phyloP scores from a whole-genome alignment of 495 filamentous ascomycete genomes.

The Penicillium goetzii region DNA sequence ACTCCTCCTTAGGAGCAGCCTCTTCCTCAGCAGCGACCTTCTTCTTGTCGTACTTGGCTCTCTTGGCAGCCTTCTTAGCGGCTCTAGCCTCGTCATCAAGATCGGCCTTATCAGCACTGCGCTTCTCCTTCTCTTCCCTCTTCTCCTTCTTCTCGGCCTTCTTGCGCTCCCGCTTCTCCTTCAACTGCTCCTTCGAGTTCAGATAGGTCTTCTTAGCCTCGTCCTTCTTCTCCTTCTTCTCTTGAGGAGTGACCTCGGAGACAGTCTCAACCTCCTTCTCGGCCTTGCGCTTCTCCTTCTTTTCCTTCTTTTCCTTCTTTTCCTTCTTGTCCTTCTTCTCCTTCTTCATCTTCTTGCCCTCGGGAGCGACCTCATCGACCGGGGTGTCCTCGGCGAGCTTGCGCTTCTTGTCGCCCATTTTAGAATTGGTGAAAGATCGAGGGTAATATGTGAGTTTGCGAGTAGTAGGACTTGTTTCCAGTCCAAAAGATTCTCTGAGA shows the following conservation, averaged over 20 bases:
- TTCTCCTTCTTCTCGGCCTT: slow-evolving; percentile 21
- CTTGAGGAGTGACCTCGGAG: slow-evolving; percentile 8
- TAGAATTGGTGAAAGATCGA: slow-evolving; percentile 7
- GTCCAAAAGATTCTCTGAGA: not conserved
- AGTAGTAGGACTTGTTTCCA: not conserved
- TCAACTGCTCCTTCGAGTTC: slow-evolving; percentile 24
- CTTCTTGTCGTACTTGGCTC: slow-evolving; percentile 10
- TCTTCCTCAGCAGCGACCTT: slow-evolving; percentile 4
- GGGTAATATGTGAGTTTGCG: not conserved
- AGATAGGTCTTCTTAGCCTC: slow-evolving; percentile 26
- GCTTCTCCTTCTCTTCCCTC: slow-evolving; percentile 27
- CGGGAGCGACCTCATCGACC: slow-evolving; percentile 35
- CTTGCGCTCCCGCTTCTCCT: slow-evolving; percentile 14
- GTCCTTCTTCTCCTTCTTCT: slow-evolving; percentile 27
- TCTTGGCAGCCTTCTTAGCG: slow-evolving; percentile 8
- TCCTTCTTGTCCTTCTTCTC: slow-evolving; percentile 38
- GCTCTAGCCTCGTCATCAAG: slow-evolving; percentile 7
- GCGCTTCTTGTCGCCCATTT: slow-evolving; percentile 53
- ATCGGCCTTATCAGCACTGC: slow-evolving; percentile 20
- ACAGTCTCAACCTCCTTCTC: slow-evolving; percentile 21
- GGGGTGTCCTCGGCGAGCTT: slow-evolving; percentile 41
- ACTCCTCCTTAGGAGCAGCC: not conserved
- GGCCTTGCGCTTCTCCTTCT: slow-evolving; percentile 21
- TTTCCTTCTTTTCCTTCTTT: slow-evolving; percentile 37
- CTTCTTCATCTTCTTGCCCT: slow-evolving; percentile 48